phyloP scores from a whole-genome alignment of 192 early-diverging fungal species.

The Entomortierella lignicola region DNA sequence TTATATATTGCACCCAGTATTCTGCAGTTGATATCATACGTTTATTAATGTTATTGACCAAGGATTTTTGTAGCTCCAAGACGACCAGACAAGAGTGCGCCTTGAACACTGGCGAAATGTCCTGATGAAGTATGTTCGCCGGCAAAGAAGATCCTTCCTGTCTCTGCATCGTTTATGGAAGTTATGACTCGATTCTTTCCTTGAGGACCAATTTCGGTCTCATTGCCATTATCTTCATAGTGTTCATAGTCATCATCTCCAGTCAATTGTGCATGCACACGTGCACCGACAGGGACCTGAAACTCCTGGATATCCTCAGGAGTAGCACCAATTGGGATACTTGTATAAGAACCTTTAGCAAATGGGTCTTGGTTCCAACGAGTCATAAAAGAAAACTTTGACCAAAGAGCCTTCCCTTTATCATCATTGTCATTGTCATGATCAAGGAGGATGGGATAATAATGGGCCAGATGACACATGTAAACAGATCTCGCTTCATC shows the following conservation, averaged over 20 bases:
- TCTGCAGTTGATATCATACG: too few species aligned
- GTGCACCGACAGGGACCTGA: slow-evolving; percentile 36
- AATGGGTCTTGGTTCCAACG: slow-evolving; percentile 59
- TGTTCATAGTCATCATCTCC: slow-evolving; percentile 11
- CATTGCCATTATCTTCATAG: not conserved
- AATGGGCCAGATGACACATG: slow-evolving; percentile 47
- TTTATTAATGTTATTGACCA: not conserved
- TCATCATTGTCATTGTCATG: not conserved
- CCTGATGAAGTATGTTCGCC: slow-evolving; percentile 56
- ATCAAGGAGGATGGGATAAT: slow-evolving; percentile 8
- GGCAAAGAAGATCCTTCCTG: slow-evolving; percentile 55
- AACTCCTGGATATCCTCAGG: slow-evolving; percentile 45
- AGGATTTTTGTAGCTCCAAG: slow-evolving; percentile 40
- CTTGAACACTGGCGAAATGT: slow-evolving; percentile 61
- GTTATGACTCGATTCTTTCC: not conserved
- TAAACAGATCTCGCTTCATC: slow-evolving; percentile 30
- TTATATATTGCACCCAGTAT: too few species aligned
- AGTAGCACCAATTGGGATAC: slow-evolving; percentile 48
- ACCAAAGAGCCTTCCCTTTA: slow-evolving; percentile 19
- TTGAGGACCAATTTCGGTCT: not conserved
- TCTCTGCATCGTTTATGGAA: slow-evolving; percentile 20
- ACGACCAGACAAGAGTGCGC: slow-evolving; percentile 55
- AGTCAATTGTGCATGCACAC: not conserved
- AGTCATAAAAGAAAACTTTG: slow-evolving; percentile 43
- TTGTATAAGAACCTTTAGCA: slow-evolving; percentile 56